Conservation (phyloP, 2,329 filamentous ascomycete species). For the Pseudomassariella vexata region DNA sequence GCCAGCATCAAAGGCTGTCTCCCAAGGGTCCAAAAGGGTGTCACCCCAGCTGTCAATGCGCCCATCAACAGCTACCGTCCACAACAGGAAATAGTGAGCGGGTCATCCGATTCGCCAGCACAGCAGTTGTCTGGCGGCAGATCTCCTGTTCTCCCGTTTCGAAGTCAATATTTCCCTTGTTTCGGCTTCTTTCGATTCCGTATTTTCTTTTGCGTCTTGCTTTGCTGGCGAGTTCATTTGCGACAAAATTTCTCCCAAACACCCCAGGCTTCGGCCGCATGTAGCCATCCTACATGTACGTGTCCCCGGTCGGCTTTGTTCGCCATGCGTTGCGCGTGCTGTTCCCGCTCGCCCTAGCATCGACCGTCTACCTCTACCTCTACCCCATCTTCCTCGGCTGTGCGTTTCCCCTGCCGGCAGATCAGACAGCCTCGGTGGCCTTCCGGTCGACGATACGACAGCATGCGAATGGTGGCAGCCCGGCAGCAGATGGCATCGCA, state of each 20-base stretch:
- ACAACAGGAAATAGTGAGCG: too few species aligned
- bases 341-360: conserved; percentile 61
- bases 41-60: too few species aligned
- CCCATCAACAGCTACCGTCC: too few species aligned
- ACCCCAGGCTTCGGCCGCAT: conserved; percentile 22
- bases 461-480: conserved; percentile 21
- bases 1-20: too few species aligned
- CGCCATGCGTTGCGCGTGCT: conserved; percentile 52
- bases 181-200: too few species aligned
- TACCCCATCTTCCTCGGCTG: conserved; percentile 80
- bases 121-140: too few species aligned
- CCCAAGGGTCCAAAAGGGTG: too few species aligned
- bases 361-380: conserved; percentile 76
- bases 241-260: background rate
- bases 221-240: background rate
- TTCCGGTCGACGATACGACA: conserved; percentile 32
- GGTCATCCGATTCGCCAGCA: too few species aligned
- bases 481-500: conserved; percentile 35
- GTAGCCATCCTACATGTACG: conserved; percentile 39
- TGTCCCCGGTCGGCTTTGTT: conserved; percentile 47
- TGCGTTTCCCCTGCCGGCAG: conserved; percentile 60
- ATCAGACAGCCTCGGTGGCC: conserved; percentile 16
- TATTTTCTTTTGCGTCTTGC: background rate
- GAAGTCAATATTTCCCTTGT: too few species aligned
- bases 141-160: too few species aligned